Conservation (phyloP, 495 filamentous ascomycete species). For the Aspergillus coremiiformis region DNA sequence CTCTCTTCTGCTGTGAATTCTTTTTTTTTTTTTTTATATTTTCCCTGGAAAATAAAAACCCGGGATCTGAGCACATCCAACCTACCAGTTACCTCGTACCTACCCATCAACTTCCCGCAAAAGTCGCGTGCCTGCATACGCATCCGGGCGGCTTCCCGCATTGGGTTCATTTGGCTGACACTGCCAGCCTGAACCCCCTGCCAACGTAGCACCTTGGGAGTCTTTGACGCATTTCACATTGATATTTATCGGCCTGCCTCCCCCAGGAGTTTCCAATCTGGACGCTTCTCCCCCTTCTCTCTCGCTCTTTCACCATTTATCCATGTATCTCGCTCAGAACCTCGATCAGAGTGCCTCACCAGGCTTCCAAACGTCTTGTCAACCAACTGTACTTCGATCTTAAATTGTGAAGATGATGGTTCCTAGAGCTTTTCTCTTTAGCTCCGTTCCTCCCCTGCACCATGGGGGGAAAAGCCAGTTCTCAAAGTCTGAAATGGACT, state of each 20-base stretch:
- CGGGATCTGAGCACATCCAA: not conserved
- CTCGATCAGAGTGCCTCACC: slow-evolving; percentile 45
- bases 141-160: slow-evolving; percentile 15
- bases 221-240: not conserved
- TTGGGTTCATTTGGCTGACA: slow-evolving; percentile 8
- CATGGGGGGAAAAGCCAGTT: slow-evolving; percentile 13
- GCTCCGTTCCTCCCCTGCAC: slow-evolving; percentile 22
- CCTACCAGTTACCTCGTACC: not conserved
- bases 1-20: not conserved
- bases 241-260: not conserved
- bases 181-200: slow-evolving; percentile 8
- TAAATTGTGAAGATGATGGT: slow-evolving; percentile 36
- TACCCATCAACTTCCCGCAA: slow-evolving; percentile 1
- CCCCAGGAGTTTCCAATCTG: slow-evolving; percentile 8
- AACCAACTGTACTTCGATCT: slow-evolving; percentile 4
- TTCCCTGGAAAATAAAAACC: not conserved
- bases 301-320: slow-evolving; percentile 21
- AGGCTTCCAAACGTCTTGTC: slow-evolving; percentile 23
- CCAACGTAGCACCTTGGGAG: slow-evolving; percentile 14
- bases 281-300: slow-evolving; percentile 2
- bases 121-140: slow-evolving; percentile 30
- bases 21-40: not conserved
- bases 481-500: slow-evolving; percentile 1
- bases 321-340: slow-evolving; percentile 42
- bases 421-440: slow-evolving; percentile 38